Evolutionary conservation across 306 rosid species (phyloP).

Genomic region (Sechiopsis laciniata): DNA sequence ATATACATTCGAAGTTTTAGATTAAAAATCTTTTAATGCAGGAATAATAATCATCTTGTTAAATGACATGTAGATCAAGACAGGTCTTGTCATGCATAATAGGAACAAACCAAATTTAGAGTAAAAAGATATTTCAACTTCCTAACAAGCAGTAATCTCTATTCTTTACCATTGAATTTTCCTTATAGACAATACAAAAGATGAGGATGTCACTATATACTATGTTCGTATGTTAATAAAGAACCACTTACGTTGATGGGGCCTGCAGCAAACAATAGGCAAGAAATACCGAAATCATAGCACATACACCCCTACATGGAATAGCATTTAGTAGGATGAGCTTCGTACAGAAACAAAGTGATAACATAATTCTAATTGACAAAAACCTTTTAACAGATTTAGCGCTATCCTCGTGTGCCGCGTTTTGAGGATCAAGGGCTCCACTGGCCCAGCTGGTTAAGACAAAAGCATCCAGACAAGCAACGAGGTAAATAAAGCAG

Average conservation of each 20-base stretch:
- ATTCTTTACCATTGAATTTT: not conserved
- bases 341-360: not conserved
- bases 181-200: not conserved
- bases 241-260: slow-evolving; percentile 80
- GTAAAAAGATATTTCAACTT: not conserved
- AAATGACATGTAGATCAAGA: not conserved
- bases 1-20: not conserved
- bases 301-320: slow-evolving; percentile 87
- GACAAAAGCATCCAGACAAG: slow-evolving; percentile 14
- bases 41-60: not conserved
- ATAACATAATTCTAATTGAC: slow-evolving; percentile 5
- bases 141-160: not conserved
- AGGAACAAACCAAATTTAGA: slow-evolving; percentile 16
- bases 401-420: slow-evolving; percentile 71
- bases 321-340: not conserved
- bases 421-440: slow-evolving; percentile 83
- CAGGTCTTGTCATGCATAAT: not conserved
- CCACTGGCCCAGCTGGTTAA: slow-evolving; percentile 85
- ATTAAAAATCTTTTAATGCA: not conserved
- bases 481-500: slow-evolving; percentile 7
- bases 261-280: slow-evolving; percentile 98
- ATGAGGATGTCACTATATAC: not conserved
- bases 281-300: slow-evolving; percentile 96
- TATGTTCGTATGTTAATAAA: not conserved
- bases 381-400: slow-evolving; percentile 82